Base-by-base conservation (phyloP, 225 moss, liverwort and hornwort species). In the Physcomitrium patens region DNA sequence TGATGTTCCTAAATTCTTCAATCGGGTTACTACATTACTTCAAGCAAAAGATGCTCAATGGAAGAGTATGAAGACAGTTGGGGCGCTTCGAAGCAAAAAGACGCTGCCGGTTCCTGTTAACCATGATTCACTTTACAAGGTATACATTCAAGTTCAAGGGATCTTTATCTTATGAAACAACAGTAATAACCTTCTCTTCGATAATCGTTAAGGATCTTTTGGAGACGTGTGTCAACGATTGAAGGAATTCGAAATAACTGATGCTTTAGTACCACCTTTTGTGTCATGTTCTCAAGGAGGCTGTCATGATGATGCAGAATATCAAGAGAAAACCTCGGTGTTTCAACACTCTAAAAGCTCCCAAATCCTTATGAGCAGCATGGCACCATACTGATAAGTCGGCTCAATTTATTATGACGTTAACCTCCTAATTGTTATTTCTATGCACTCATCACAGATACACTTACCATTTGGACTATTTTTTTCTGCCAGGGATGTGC, bases 61-160 rank as follows among this genome's bases (percentile, higher is more conserved):
- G 99, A 84, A 88, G 78, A 95, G 99, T 57, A 99, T 99, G 95
- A 99, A 89, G 79, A 99, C 95, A 48, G 95, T 95, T 17, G 91
- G 85, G 63, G 92, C 95, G 81, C 85, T 99, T 57, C 91, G 93
- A 48, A 84, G 74, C 60, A 85, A 92, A 81, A 87, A 92, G 60
- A 89, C 75, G 11, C 5, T 99, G 49, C 74, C 91, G 1, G 87
- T 93, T 46, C 93, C 99, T 67, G 93, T 93, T 68, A 95, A 88
- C 51, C 82, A 83, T 44, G 91, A 99, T 78, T 95, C 95, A 14
- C 84, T 99, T 12, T 99, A 95, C 78, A 99, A 93, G 95, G 93
- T 89, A 78, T 31, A n/a, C 42, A 20, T 48, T 56, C 47, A 55
- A 12, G 47, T 19, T 63, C 19, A 11, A 37, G 24, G 28, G 51